Conservation (phyloP, 495 filamentous ascomycete genomes). For the Glarea lozoyensis region DNA sequence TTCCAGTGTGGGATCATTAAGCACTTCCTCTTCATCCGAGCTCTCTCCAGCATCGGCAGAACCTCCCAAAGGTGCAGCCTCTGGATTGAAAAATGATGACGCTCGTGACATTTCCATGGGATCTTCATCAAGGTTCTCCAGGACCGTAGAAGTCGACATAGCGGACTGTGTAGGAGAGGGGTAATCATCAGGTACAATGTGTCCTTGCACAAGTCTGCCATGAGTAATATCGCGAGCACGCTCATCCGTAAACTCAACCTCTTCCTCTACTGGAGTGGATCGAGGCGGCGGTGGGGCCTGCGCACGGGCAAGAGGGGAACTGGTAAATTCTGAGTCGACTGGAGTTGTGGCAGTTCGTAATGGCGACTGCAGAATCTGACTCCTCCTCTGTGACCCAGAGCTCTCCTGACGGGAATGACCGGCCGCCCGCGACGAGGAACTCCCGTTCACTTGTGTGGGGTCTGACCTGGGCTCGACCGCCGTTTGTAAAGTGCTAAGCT, state of each 20-base stretch:
- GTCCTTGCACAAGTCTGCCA: constrained; percentile 86
- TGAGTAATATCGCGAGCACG: constrained; percentile 85
- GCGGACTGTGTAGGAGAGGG: constrained; percentile 66
- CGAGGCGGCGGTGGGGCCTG: constrained; percentile 4
- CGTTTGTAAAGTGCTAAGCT: constrained; percentile 3
- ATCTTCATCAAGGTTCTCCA: constrained; percentile 39
- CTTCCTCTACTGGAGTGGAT: constrained; percentile 29
- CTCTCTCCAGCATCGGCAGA: constrained; percentile 68
- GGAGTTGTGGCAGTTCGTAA: constrained; percentile 9
- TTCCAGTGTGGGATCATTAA: constrained; percentile 66
- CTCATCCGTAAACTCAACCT: constrained; percentile 73
- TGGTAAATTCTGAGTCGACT: background rate
- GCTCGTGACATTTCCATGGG: constrained; percentile 47
- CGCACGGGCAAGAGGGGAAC: constrained; percentile 17
- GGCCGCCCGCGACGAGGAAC: too few species aligned
- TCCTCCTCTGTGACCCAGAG: constrained; percentile 10
- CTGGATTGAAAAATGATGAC: constrained; percentile 45
- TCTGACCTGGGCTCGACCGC: background rate
- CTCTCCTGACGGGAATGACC: constrained; percentile 11
- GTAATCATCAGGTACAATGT: constrained; percentile 91
- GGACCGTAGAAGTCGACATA: constrained; percentile 42
- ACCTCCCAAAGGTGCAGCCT: constrained; percentile 66
- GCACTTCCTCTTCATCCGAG: constrained; percentile 80
- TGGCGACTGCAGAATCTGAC: constrained; percentile 8
- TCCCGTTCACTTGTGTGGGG: constrained; percentile 9